Percentiles rank a stretch among this genome's conserved stretches.
Evolutionary conservation across 2,329 filamentous ascomycete genomes (phyloP).

Genomic region (Hypoxylon sp.): DNA sequence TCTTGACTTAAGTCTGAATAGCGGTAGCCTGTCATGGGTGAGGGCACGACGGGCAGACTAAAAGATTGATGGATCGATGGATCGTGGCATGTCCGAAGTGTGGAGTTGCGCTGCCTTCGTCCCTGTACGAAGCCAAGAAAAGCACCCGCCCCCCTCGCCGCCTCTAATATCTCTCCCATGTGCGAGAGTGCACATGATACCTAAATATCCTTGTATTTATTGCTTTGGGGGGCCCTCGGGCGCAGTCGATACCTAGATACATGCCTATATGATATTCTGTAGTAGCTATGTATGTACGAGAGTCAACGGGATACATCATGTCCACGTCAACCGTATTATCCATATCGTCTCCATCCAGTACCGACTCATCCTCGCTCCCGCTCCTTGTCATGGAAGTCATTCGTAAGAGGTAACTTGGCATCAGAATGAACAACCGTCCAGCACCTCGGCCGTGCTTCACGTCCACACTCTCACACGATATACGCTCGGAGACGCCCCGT

Average conservation of each 20-base stretch:
- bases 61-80: slow-evolving; percentile 23
- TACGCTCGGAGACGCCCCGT: slow-evolving; percentile 1
- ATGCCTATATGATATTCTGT: background rate
- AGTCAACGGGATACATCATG: slow-evolving; percentile 22
- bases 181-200: slow-evolving; percentile 17
- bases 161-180: slow-evolving; percentile 30
- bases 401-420: background rate
- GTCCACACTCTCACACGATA: slow-evolving; percentile 14
- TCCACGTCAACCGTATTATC: slow-evolving; percentile 8
- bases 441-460: slow-evolving; percentile 6
- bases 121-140: slow-evolving; percentile 27
- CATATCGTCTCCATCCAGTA: slow-evolving; percentile 1
- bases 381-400: slow-evolving; percentile 1
- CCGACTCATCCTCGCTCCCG: slow-evolving; percentile 3
- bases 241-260: background rate
- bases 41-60: background rate
- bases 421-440: background rate
- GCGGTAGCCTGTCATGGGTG: background rate
- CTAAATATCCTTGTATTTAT: no score
- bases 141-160: no score
- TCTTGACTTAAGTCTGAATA: slow-evolving; percentile 18
- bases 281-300: slow-evolving; percentile 3
- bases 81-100: slow-evolving; percentile 28
- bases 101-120: slow-evolving; percentile 27
- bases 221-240: no score